Base-by-base conservation (phyloP, 768 basidiomycete genomes). In the Dentipellis fragilis region DNA sequence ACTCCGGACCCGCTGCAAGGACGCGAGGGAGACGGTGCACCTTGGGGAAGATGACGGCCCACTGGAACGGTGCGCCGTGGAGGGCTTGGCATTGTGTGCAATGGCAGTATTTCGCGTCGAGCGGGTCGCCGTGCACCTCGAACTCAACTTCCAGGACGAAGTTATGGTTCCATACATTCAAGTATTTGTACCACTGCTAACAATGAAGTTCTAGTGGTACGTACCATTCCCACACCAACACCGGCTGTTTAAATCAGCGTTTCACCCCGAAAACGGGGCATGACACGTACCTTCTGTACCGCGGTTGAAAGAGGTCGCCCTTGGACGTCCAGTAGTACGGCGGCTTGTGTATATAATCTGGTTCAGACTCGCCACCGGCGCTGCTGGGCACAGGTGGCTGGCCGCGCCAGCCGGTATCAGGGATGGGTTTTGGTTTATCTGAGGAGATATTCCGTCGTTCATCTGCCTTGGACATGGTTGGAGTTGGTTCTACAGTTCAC, bases 1-100 rank as follows among this genome's bases (percentile, higher is more conserved):
- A 6, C 6, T 29, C 29, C 6, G 29, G 3, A 3, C 29, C 11
- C 17, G 36, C 10, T 22, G 9, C n/a, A 17, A n/a, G n/a, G n/a
- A n/a, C n/a, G n/a, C n/a, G n/a, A n/a, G n/a, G n/a, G n/a, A n/a
- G n/a, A n/a, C n/a, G n/a, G n/a, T n/a, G n/a, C 7, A 65, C 65
- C 64, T 69, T 69, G 9, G 68, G 67, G 38, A 68, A 70, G 16
- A 70, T 70, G 16, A 69, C 69, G 4, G 67, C 68, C 69, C 69
- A 69, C 49, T 70, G 69, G 54, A 69, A 70, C 0, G 69, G 68
- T 3, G 69, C 68, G 9, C 56, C 52, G 39, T 70, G 69, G 9
- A 69, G 55, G 35, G 55, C 56, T 54, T 70, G 69, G 40, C 67
- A 69, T 46, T 68, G 66, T 8, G 59, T 54, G 49, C 68, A 69